Percentiles rank a stretch among this genome's conserved stretches.
phyloP scores from a whole-genome alignment of 139 green algal genomes.

The Trebouxia sp. region DNA sequence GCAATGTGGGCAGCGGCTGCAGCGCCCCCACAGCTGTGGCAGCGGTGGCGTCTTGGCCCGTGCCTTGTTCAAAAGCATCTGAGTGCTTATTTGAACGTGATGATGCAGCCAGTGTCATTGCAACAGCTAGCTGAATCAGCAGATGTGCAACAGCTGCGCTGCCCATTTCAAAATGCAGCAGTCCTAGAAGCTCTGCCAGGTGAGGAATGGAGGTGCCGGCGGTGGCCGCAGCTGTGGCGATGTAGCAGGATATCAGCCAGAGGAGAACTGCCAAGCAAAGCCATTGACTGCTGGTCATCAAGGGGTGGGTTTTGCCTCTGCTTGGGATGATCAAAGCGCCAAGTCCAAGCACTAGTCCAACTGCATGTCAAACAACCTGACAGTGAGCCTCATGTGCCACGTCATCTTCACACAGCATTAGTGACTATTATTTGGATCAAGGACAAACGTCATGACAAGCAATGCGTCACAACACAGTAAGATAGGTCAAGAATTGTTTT shows the following conservation, averaged over 20 bases:
- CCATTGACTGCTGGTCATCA: not conserved
- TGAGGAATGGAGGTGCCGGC: too few relatives aligned
- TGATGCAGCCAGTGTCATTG: not conserved
- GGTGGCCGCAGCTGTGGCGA: slow-evolving; percentile 22
- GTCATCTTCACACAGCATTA: not conserved
- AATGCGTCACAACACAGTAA: not conserved
- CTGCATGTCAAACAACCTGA: not conserved
- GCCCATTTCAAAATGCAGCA: not conserved
- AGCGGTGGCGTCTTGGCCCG: not conserved
- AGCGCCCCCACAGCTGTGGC: slow-evolving; percentile 1
- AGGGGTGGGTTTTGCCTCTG: not conserved
- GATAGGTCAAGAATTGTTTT: not conserved
- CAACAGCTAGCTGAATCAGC: not conserved
- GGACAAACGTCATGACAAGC: not conserved
- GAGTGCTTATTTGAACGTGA: not conserved
- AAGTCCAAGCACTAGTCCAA: slow-evolving; percentile 36
- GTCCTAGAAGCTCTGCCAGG: not conserved
- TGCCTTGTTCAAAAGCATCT: not conserved
- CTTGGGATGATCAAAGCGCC: slow-evolving; percentile 17
- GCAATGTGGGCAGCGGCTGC: not conserved
- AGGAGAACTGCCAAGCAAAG: slow-evolving; percentile 14
- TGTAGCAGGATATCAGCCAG: slow-evolving; percentile 38
- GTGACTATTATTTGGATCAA: not conserved
- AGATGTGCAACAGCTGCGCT: not conserved
- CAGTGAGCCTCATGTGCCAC: too few relatives aligned